Evolutionary conservation across 768 basidiomycete species (phyloP), one percentile per base, ranked within the genome.

Genomic region (Amanita rubescens): DNA sequence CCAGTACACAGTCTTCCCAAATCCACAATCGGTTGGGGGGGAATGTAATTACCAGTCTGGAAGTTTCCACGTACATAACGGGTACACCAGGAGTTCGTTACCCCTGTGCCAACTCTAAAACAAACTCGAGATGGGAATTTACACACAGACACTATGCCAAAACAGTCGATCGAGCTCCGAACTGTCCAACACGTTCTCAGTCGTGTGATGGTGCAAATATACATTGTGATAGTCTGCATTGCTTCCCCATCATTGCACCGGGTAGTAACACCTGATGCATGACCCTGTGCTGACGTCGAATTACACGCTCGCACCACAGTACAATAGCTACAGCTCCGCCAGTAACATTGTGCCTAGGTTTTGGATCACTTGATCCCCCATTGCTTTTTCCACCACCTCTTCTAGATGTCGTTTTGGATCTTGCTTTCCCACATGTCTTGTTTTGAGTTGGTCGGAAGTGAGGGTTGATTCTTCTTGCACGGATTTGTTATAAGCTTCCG

Each of bases 401-500:
- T 95, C 94, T 58, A 99, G 69, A 75, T 99, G 96, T 60, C 96
- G 82, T 72, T 99, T 99, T 32, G 96, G 96, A 71, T 97, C 94
- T 62, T 94, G 90, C 68, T 95, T 96, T 54, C 94, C 94, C 61
- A 97, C 93, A 69, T 96, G 94, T 60, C 96, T 84, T 47, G 94
- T 97, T 75, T 96, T 96, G 33, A 98, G 78, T 67, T 98, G 93
- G 52, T 97, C 92, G 5, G 86, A 65, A 12, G 92, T 89, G 51
- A 99, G 72, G n/a, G 94, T 97, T 51, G 93, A 87, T 69, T 98
- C 96, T 69, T 98, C 96, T 71, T 95, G 90, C 45, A 99, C 92
- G 0, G 93, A 95, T 70, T 95, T 96, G 70, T 95, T 96, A 76
- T 99, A 99, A 24, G 89, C 85, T 68, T 87, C 85, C 24, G 96